These are phyloP conservation scores for Moelleriella libera DNA, from an alignment of 2,329 filamentous ascomycete species.

Conservation along the genomic window DNA sequence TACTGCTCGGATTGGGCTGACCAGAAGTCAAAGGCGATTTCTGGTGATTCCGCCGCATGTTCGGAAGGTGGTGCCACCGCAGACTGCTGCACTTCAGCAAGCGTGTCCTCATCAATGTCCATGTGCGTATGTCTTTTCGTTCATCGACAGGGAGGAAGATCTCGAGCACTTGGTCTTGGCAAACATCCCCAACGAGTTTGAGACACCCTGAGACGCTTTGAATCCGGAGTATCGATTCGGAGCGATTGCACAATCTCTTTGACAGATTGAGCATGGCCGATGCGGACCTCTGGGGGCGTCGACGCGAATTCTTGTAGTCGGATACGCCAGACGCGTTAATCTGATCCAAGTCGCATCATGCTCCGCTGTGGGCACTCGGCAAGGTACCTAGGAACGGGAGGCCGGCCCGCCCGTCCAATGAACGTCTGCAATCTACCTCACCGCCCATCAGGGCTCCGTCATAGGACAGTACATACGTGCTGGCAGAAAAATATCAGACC, in stretches of 20 bases:
- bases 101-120: constrained; percentile 5
- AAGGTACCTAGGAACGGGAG: not conserved
- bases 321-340: not conserved
- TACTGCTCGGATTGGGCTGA: not conserved
- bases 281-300: too few relatives aligned
- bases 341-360: not conserved
- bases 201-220: not conserved
- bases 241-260: not conserved
- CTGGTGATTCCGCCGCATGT: not conserved
- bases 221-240: not conserved
- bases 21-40: constrained; percentile 7
- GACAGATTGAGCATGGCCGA: too few relatives aligned
- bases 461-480: too few relatives aligned
- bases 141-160: not conserved
- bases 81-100: not conserved
- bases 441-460: too few relatives aligned
- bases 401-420: too few relatives aligned
- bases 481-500: not conserved
- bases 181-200: not conserved
- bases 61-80: not conserved
- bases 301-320: too few relatives aligned
- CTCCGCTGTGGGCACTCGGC: not conserved
- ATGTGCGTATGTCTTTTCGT: constrained; percentile 4
- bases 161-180: too few relatives aligned
- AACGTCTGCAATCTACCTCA: not conserved